These are phyloP conservation scores for Silene coronaria DNA, from an alignment of 179 eudicot genomes.

Conservation along the genomic window DNA sequence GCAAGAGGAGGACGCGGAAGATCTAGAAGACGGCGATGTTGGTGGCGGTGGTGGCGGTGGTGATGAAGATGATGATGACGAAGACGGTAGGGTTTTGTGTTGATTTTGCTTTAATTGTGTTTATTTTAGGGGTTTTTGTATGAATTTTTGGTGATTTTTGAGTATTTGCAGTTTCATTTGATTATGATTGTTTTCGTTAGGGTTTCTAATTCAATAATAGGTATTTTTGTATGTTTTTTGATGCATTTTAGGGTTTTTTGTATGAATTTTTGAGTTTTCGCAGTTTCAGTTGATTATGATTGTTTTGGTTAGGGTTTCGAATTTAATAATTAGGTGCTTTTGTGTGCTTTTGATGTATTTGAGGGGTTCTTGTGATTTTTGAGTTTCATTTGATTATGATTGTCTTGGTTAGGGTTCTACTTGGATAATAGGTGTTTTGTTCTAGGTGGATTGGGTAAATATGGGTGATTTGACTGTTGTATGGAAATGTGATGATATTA, in stretches of 20 bases:
- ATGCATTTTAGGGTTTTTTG: background rate
- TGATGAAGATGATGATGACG: slow-evolving; percentile 66
- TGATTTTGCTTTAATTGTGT: background rate
- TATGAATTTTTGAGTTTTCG: background rate
- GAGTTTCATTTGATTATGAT: background rate
- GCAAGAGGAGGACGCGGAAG: slow-evolving; percentile 45
- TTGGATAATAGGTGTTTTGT: background rate
- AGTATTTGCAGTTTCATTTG: slow-evolving; percentile 9
- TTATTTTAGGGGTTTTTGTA: background rate
- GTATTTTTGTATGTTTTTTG: background rate
- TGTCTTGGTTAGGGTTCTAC: background rate
- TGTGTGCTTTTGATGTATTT: background rate
- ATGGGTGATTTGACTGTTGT: background rate
- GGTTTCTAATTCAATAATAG: slow-evolving; percentile 13
- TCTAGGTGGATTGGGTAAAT: background rate
- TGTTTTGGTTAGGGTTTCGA: slow-evolving; percentile 17
- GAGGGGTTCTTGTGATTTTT: background rate
- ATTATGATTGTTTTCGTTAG: slow-evolving; percentile 6
- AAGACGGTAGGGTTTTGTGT: slow-evolving; percentile 43
- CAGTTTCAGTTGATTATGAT: slow-evolving; percentile 8
- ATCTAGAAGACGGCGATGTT: slow-evolving; percentile 41
- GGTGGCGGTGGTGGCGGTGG: slow-evolving; percentile 37
- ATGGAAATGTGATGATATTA: background rate
- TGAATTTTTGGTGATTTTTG: background rate
- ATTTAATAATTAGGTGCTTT: background rate